Conservation (phyloP, 179 eudicot genomes). For the Silene noctiflora region DNA sequence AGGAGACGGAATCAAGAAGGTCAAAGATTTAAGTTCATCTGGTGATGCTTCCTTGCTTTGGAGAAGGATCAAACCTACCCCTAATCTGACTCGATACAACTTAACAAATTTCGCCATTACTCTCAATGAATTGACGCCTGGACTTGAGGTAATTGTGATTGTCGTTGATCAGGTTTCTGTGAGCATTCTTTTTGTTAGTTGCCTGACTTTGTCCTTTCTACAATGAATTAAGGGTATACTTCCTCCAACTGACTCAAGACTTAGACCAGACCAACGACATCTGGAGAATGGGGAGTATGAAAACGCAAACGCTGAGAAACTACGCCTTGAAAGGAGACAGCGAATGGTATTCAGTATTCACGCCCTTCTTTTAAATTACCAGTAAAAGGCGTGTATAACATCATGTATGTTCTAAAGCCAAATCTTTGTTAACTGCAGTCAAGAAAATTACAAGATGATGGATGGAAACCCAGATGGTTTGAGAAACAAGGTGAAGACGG, state of each 20-base stretch:
- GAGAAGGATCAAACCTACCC: constrained; percentile 56
- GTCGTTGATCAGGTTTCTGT: neutral
- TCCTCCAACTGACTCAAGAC: constrained; percentile 92
- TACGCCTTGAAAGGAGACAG: constrained; percentile 75
- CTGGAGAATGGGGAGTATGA: constrained; percentile 90
- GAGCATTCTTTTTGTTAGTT: constrained; percentile 25
- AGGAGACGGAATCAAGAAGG: constrained; percentile 54
- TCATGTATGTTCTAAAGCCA: neutral
- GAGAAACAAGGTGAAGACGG: constrained; percentile 60
- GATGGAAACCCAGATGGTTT: constrained; percentile 93
- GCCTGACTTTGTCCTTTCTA: constrained; percentile 43
- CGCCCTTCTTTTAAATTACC: neutral
- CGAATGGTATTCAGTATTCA: constrained; percentile 70
- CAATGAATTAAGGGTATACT: constrained; percentile 74
- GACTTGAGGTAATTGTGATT: constrained; percentile 58
- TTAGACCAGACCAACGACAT: constrained; percentile 89
- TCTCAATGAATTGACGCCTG: constrained; percentile 79
- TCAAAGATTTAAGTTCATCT: constrained; percentile 38
- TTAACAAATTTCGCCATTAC: constrained; percentile 78
- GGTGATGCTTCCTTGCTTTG: constrained; percentile 55
- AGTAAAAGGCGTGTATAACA: neutral
- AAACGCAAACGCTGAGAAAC: constrained; percentile 75
- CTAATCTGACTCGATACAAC: constrained; percentile 75
- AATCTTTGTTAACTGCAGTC: constrained; percentile 41
- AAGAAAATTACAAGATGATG: constrained; percentile 81